Evolutionary conservation across 306 rosid genomes (phyloP).

Genomic region (Citrullus mucosospermus): DNA sequence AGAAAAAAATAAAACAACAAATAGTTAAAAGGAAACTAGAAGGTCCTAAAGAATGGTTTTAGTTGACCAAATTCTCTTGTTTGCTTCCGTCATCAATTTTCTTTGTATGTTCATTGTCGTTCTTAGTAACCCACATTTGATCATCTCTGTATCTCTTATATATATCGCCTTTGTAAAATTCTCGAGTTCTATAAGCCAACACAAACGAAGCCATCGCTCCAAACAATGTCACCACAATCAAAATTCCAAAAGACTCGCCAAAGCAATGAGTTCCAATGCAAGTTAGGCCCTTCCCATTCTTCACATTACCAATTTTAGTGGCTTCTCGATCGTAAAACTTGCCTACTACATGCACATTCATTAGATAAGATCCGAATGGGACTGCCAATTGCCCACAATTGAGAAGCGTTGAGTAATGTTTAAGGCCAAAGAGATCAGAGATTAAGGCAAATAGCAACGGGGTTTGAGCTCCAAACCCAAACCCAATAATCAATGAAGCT

Average conservation of each 20-base stretch:
- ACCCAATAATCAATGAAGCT: neutral
- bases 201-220: neutral
- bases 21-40: neutral
- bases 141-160: neutral
- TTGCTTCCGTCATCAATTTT: neutral
- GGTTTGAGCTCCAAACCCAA: neutral
- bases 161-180: neutral
- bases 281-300: neutral
- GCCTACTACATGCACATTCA: neutral
- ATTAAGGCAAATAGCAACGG: neutral
- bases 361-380: neutral
- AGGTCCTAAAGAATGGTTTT: neutral
- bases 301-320: neutral
- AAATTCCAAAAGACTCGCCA: neutral
- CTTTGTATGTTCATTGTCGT: neutral
- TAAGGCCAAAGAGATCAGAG: neutral
- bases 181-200: neutral
- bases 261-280: neutral
- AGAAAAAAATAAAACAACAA: neutral
- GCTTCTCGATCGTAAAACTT: neutral
- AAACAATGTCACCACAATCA: neutral
- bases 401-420: neutral
- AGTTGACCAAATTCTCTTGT: neutral
- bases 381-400: neutral
- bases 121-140: neutral